Percentiles rank a stretch among this genome's conserved stretches.
phyloP scores from a whole-genome alignment of 768 basidiomycete genomes.

The Termitomyces sp. region DNA sequence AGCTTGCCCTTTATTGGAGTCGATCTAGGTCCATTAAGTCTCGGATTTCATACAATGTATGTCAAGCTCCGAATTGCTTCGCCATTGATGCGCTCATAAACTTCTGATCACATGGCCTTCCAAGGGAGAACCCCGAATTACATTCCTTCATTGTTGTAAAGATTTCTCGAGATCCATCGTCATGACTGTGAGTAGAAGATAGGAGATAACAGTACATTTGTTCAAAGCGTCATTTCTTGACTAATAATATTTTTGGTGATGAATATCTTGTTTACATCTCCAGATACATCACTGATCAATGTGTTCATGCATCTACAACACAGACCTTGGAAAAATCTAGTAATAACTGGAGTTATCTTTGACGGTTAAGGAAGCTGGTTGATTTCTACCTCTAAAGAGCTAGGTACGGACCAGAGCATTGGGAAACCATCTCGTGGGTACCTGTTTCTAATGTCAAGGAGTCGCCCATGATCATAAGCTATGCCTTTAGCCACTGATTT shows the following conservation, averaged over 20 bases:
- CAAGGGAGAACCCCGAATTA: conserved; percentile 84
- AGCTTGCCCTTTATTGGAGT: background rate
- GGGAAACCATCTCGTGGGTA: background rate
- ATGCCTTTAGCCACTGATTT: background rate
- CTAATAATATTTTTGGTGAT: background rate
- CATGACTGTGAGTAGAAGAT: conserved; percentile 69
- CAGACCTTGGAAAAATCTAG: background rate
- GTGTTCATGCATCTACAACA: background rate
- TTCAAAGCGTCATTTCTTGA: background rate
- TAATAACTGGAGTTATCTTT: background rate
- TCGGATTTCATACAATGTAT: conserved; percentile 72
- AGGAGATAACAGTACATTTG: background rate
- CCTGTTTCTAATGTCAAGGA: background rate
- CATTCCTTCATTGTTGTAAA: conserved; percentile 93
- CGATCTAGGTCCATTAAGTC: conserved; percentile 52
- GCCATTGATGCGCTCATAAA: conserved; percentile 45
- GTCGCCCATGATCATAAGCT: background rate
- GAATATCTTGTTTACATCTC: background rate
- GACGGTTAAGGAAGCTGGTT: background rate
- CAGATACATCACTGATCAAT: no score
- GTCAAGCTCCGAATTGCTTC: background rate
- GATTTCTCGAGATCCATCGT: conserved; percentile 80
- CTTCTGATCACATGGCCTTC: conserved; percentile 90
- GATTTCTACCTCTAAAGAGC: background rate
- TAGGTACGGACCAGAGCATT: background rate